Conservation (phyloP, 257 asterid genomes). For the Dorcoceras hygrometricum region DNA sequence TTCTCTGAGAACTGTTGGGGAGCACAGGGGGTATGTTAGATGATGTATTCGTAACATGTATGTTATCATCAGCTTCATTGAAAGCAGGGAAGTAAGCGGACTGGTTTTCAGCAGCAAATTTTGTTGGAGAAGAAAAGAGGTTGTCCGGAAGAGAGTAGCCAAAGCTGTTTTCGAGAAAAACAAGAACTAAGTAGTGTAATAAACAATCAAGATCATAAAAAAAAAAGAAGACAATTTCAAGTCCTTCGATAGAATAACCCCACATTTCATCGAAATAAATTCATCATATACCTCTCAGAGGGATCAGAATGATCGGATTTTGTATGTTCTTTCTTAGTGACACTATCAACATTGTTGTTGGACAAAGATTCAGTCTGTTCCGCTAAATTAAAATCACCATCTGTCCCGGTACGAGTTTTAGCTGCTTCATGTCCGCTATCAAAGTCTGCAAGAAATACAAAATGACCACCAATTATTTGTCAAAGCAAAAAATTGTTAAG, state of each 20-base stretch:
- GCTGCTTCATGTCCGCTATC: conserved; percentile 33
- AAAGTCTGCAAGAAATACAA: conserved; percentile 31
- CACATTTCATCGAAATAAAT: not conserved
- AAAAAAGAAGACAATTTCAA: not conserved
- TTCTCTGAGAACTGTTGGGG: conserved; percentile 48
- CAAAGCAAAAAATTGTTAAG: not conserved
- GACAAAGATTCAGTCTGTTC: conserved; percentile 33
- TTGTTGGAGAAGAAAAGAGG: conserved; percentile 86
- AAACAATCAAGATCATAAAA: not conserved
- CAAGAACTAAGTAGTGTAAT: not conserved
- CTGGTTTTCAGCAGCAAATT: conserved; percentile 42
- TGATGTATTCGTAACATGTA: conserved; percentile 33
- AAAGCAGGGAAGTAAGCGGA: conserved; percentile 40
- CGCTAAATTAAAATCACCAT: conserved; percentile 31
- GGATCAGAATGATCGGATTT: conserved; percentile 39
- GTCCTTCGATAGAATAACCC: not conserved
- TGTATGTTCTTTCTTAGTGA: conserved; percentile 35
- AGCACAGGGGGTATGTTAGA: conserved; percentile 43
- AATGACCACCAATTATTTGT: not conserved
- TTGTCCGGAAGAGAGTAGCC: conserved; percentile 83
- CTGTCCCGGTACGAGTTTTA: conserved; percentile 25
- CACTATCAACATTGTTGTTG: conserved; percentile 24
- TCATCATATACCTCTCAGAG: conserved; percentile 54
- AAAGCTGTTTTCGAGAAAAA: conserved; percentile 47
- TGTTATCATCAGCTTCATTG: conserved; percentile 30